phyloP scores from a whole-genome alignment of 352 stramenopile genomes.

The Pythium rishiriense region DNA sequence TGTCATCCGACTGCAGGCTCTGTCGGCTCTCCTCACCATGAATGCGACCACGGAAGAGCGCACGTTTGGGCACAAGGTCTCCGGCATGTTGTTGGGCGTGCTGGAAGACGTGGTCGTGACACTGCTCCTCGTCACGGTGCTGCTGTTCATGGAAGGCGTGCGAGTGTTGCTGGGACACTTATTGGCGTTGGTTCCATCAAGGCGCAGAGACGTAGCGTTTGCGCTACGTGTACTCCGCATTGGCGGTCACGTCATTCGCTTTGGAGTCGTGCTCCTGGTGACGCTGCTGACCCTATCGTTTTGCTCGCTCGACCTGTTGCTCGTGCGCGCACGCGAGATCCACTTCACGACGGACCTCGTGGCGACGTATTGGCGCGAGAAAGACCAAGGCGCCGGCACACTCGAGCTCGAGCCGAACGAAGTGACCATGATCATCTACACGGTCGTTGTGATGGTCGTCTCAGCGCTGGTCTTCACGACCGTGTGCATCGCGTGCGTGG shows the following conservation, averaged over 20 bases:
- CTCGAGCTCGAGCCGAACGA: conserved; percentile 37
- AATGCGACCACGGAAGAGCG: conserved; percentile 31
- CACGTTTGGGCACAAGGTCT: conserved; percentile 19
- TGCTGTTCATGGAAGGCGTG: background rate
- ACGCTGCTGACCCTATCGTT: conserved; percentile 28
- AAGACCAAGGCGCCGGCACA: conserved; percentile 24
- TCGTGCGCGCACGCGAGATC: conserved; percentile 42
- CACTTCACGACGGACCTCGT: conserved; percentile 60
- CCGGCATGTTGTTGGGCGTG: conserved; percentile 5
- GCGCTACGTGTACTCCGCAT: background rate
- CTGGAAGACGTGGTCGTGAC: conserved; percentile 6
- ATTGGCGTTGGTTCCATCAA: background rate
- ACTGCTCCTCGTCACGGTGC: background rate
- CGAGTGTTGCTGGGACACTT: background rate
- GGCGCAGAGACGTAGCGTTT: background rate
- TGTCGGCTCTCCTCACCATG: conserved; percentile 32
- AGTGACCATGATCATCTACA: conserved; percentile 24
- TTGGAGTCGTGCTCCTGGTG: conserved; percentile 22
- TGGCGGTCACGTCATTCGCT: background rate
- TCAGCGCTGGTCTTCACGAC: conserved; percentile 30
- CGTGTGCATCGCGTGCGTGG: conserved; percentile 15
- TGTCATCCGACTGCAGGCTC: conserved; percentile 25
- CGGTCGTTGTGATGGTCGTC: conserved; percentile 11
- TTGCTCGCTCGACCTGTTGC: conserved; percentile 39
- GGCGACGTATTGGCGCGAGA: conserved; percentile 37